Conservation (phyloP, 257 asterid genomes). For the Fraxinus pennsylvanica region DNA sequence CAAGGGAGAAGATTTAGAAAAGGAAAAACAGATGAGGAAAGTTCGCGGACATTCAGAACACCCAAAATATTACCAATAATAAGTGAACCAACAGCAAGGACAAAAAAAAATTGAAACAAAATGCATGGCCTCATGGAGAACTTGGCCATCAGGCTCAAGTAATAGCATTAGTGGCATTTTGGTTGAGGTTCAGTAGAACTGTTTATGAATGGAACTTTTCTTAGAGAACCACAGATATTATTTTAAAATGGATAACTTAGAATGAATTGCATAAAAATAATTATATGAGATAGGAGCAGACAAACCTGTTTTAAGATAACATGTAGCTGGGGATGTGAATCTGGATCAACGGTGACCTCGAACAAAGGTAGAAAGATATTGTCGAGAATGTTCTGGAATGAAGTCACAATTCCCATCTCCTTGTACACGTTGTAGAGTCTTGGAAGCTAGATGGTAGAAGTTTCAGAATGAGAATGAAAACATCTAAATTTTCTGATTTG, state of each 20-base stretch:
- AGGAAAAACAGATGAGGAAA: neutral
- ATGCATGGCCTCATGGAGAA: neutral
- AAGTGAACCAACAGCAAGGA: neutral
- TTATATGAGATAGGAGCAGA: constrained; percentile 7
- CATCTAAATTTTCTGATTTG: constrained; percentile 16
- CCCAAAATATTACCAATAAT: neutral
- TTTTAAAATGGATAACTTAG: neutral
- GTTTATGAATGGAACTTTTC: neutral
- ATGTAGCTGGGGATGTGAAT: constrained; percentile 97
- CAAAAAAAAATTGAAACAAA: neutral
- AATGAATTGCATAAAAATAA: constrained; percentile 9
- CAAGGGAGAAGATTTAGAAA: neutral
- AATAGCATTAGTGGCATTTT: neutral
- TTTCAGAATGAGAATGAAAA: constrained; percentile 27
- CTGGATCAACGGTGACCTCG: constrained; percentile 94
- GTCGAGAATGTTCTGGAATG: constrained; percentile 96
- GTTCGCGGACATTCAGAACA: neutral
- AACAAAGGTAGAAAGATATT: constrained; percentile 91
- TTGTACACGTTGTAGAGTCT: constrained; percentile 92
- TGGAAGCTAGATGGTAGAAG: constrained; percentile 70
- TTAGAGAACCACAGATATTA: neutral
- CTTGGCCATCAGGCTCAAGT: neutral
- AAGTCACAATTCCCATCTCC: constrained; percentile 98
- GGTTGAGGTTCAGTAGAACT: neutral
- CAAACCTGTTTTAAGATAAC: constrained; percentile 88